Conservation (phyloP, 495 filamentous ascomycete species). For the Penicillium cinerascens region DNA sequence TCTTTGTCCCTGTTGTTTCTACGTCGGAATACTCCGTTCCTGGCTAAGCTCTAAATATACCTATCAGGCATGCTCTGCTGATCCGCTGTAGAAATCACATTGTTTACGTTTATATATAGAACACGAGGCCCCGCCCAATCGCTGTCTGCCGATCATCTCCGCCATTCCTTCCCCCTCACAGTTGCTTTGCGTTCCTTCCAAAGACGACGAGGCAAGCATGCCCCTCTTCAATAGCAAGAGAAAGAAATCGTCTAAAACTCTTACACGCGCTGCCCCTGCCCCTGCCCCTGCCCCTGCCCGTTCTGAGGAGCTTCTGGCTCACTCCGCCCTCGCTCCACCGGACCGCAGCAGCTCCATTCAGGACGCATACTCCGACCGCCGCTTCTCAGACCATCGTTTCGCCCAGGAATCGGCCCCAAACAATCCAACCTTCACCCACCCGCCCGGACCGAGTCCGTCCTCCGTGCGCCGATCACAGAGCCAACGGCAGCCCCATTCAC, state of each 20-base stretch:
- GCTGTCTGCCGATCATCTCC: constrained; percentile 2
- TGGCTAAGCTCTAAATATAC: background rate
- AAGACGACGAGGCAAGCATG: constrained; percentile 16
- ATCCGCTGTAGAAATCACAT: background rate
- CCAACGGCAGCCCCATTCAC: constrained; percentile 25
- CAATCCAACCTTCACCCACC: constrained; percentile 1
- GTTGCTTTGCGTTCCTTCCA: background rate
- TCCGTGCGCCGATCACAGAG: constrained; percentile 30
- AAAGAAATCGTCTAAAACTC: background rate
- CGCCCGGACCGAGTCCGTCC: constrained; percentile 15
- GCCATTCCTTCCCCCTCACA: constrained; percentile 1
- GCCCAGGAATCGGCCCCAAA: background rate
- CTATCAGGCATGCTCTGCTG: no score
- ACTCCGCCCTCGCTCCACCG: constrained; percentile 21
- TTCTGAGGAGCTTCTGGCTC: constrained; percentile 33
- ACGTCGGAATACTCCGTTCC: background rate
- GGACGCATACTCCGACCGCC: constrained; percentile 22
- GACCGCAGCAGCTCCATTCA: constrained; percentile 8
- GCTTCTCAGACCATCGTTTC: constrained; percentile 7
- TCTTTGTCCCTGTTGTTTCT: background rate
- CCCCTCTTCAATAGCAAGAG: constrained; percentile 27
- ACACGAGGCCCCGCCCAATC: constrained; percentile 2
- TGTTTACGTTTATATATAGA: constrained; percentile 15
- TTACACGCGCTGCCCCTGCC: no score
- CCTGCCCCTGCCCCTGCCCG: constrained; percentile 20